Percentiles rank a stretch among this genome's conserved stretches.
Evolutionary conservation across 2,329 filamentous ascomycete species (phyloP).

Genomic region (Penicillium paneum): DNA sequence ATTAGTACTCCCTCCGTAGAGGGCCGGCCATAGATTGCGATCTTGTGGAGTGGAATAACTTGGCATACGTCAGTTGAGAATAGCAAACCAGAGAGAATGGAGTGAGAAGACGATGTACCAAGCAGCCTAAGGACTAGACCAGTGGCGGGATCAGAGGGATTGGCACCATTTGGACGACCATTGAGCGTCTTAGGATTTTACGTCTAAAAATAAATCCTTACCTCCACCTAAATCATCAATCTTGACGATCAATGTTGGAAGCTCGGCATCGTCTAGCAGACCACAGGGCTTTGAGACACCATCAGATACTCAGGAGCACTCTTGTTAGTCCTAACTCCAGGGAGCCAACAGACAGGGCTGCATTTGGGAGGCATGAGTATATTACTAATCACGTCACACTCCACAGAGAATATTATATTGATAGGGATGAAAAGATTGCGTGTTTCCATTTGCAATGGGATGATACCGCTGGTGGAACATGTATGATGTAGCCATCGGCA

Average conservation of each 20-base stretch:
- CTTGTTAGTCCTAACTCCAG: conserved; percentile 1
- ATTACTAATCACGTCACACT: not conserved
- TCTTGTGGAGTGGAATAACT: not conserved
- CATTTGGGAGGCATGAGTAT: not conserved
- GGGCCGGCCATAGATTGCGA: not conserved
- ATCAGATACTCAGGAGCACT: conserved; percentile 11
- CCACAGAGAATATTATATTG: conserved; percentile 10
- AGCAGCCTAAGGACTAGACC: not conserved
- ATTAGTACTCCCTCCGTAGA: not conserved
- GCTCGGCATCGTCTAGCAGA: conserved; percentile 2
- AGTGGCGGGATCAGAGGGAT: not conserved
- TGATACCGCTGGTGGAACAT: not conserved
- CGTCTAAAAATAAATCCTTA: not conserved
- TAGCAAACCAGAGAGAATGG: not conserved
- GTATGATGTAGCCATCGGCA: not conserved
- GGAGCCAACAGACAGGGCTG: conserved; percentile 5
- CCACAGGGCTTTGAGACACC: not conserved
- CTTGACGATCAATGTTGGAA: conserved; percentile 4
- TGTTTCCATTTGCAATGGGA: conserved; percentile 4
- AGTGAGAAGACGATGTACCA: not conserved
- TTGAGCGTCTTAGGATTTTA: not conserved
- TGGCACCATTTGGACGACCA: not conserved
- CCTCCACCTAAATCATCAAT: conserved; percentile 13
- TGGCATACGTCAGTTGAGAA: not conserved
- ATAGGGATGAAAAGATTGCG: conserved; percentile 3